Evolutionary conservation across 1,284 basidiomycete species (phyloP), one percentile per base, ranked within the genome.

Genomic region (Heterobasidion irregulare): DNA sequence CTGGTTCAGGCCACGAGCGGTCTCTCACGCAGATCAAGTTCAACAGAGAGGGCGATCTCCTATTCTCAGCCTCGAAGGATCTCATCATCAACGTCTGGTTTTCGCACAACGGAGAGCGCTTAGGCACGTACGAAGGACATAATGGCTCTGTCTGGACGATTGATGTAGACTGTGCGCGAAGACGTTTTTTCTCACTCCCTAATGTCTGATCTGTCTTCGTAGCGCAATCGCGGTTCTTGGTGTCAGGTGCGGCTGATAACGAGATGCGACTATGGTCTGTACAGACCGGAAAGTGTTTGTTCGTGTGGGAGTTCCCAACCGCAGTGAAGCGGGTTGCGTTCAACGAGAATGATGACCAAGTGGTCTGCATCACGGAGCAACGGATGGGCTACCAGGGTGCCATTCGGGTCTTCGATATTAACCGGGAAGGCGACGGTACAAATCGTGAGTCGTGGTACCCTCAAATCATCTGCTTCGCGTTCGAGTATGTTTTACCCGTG

Each of bases 141-240:
- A 98, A 98, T 68, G 96, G 96, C 62, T 83, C 92, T 2, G 92
- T 99, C 38, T 98, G 97, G 96, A 94, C 92, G 57, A 83, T 97
- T 62, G 95, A 97, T 70, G 85, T 94, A 57, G 96, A 99, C 76
- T 85, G 93, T 97, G 71, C 74, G 92, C 81, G 13, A 55, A 49
- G 26, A 51, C 57, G 35, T 19, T 10, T 35, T 18, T 45, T 43
- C 13, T 54, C 12, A 16, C 38, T 36, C 35, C 35, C 46, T n/a
- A 18, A 33, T 8, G 36, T 33, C 43, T 47, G 53, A 34, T 45
- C 33, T 48, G 32, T 33, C 16, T 47, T 35, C 38, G 32, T 66
- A 96, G 92, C 87, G 45, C 81, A 92, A 72, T 90, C 94, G 57
- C 83, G 78, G 66, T 93, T 87, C 71, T 77, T 98, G 63, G 77